A percentile compares a stretch with the other conserved stretches of the same genome.
phyloP scores from a whole-genome alignment of 1,284 basidiomycete species.

The Cerrena zonata region DNA sequence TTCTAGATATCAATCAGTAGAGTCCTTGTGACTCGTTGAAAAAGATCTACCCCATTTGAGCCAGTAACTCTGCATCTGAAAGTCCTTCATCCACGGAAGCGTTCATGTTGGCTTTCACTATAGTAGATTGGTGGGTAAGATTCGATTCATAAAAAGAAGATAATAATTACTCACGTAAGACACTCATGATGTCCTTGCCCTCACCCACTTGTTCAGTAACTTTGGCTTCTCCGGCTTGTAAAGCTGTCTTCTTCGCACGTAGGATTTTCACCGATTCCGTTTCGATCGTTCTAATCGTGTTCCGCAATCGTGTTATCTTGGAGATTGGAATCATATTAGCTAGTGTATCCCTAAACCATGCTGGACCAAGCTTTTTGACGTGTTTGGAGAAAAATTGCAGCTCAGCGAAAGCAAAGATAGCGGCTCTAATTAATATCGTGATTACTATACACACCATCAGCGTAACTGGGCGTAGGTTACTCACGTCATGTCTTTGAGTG shows the following conservation, averaged over 20 bases:
- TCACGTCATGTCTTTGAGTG: conserved; percentile 28
- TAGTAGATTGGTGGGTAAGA: conserved; percentile 1
- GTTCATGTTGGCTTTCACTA: conserved; percentile 22
- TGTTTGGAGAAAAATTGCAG: not conserved
- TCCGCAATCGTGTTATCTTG: not conserved
- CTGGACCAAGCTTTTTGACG: not conserved
- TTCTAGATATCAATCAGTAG: not conserved
- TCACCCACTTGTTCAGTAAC: conserved; percentile 22
- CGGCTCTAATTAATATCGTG: not conserved
- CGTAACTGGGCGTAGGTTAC: not conserved
- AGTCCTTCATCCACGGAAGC: conserved; percentile 19
- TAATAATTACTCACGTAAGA: conserved; percentile 19
- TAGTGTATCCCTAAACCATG: not conserved
- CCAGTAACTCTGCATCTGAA: conserved; percentile 21
- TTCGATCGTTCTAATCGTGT: conserved; percentile 15
- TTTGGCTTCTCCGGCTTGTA: conserved; percentile 21
- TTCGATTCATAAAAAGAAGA: not conserved
- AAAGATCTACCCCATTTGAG: conserved; percentile 22
- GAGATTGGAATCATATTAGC: not conserved
- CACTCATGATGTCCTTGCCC: conserved; percentile 27
- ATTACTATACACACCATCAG: not conserved
- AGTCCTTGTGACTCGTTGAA: not conserved
- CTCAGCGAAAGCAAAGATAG: not conserved
- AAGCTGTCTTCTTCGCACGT: conserved; percentile 18
- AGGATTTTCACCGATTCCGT: conserved; percentile 12